A percentile compares a stretch with the other conserved stretches of the same genome.
Conservation (phyloP, 441 rosid genomes). For the Lepidium campestre region DNA sequence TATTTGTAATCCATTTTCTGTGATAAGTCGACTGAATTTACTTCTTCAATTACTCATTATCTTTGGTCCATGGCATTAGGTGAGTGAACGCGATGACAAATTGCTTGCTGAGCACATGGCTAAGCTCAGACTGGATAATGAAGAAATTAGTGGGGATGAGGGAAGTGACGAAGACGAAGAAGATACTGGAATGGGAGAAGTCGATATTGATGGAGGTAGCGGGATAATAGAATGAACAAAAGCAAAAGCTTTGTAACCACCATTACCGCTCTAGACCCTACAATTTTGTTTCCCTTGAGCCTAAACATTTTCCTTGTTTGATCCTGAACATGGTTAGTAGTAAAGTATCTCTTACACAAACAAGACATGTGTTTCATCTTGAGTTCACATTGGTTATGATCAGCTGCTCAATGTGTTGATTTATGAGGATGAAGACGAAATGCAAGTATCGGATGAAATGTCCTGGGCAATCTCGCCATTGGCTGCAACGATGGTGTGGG, state of each 20-base stretch:
- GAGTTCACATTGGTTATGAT: slow-evolving; percentile 7
- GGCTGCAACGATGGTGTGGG: slow-evolving; percentile 33
- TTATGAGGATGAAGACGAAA: slow-evolving; percentile 24
- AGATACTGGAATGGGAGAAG: slow-evolving; percentile 90
- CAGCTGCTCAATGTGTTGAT: background rate
- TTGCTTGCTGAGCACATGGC: slow-evolving; percentile 93
- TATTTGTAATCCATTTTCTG: background rate
- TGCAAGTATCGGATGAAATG: slow-evolving; percentile 39
- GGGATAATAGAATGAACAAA: slow-evolving; percentile 43
- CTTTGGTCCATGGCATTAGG: slow-evolving; percentile 30
- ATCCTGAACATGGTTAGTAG: slow-evolving; percentile 6
- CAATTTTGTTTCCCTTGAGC: slow-evolving; percentile 8
- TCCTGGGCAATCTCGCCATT: slow-evolving; percentile 44
- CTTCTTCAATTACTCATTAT: background rate
- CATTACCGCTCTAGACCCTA: background rate
- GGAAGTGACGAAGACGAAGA: slow-evolving; percentile 95
- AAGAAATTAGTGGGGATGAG: slow-evolving; percentile 90
- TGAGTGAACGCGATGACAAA: slow-evolving; percentile 95
- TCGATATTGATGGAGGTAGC: slow-evolving; percentile 48
- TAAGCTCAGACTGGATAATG: slow-evolving; percentile 63
- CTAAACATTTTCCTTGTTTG: background rate
- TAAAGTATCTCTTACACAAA: slow-evolving; percentile 12
- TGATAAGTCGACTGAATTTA: background rate
- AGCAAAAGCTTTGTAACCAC: background rate
- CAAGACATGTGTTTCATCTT: slow-evolving; percentile 2